Evolutionary conservation across 106 monocot species (phyloP).

Genomic region (Iris macrosiphon): DNA sequence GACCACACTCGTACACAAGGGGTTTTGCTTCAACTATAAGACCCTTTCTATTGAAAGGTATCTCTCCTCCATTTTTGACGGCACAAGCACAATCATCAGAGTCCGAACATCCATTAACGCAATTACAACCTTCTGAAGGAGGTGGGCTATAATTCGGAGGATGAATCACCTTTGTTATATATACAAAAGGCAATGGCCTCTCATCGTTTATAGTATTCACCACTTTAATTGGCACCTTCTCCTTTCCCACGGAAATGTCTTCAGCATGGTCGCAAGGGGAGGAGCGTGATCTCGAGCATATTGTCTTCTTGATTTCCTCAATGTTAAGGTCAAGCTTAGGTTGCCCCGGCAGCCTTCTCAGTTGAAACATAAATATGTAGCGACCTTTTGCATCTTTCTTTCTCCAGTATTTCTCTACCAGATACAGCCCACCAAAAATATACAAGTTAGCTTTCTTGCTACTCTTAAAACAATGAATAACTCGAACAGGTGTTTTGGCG

Average conservation of each 20-base stretch:
- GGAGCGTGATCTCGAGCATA: not conserved
- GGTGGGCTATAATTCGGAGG: slow-evolving; percentile 9
- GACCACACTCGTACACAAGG: slow-evolving; percentile 76
- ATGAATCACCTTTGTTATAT: slow-evolving; percentile 23
- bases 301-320: slow-evolving; percentile 10
- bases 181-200: slow-evolving; percentile 12
- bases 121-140: slow-evolving; percentile 41
- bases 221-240: slow-evolving; percentile 46
- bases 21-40: slow-evolving; percentile 46
- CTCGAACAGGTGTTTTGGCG: slow-evolving; percentile 39
- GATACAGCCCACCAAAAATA: slow-evolving; percentile 54
- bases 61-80: slow-evolving; percentile 66
- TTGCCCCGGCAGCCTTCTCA: slow-evolving; percentile 48
- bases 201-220: slow-evolving; percentile 41
- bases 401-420: slow-evolving; percentile 43
- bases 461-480: slow-evolving; percentile 34
- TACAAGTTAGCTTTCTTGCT: slow-evolving; percentile 24
- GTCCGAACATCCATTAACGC: slow-evolving; percentile 50
- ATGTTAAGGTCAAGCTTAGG: slow-evolving; percentile 26
- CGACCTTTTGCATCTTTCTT: slow-evolving; percentile 22
- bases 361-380: slow-evolving; percentile 29
- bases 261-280: slow-evolving; percentile 3
- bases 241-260: slow-evolving; percentile 68
- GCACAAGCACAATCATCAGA: slow-evolving; percentile 64
- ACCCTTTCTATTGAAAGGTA: slow-evolving; percentile 68